A percentile compares a stretch with the other conserved stretches of the same genome.
phyloP scores from a whole-genome alignment of 345 rosid genomes.

The Toxicodendron radicans region DNA sequence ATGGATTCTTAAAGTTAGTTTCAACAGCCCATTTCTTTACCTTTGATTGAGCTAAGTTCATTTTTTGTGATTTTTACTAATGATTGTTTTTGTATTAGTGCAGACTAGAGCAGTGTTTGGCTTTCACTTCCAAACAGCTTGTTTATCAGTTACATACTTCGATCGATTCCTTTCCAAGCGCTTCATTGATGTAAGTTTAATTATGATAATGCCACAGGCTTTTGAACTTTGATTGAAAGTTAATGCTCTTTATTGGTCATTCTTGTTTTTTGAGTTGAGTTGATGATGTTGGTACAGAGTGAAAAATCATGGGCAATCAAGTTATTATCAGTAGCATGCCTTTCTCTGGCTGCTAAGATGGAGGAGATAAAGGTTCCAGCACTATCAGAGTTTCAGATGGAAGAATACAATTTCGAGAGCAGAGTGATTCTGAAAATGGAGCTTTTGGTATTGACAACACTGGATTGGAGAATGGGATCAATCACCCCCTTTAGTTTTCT shows the following conservation, averaged over 20 bases:
- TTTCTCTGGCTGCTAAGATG: conserved; percentile 69
- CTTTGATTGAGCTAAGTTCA: conserved; percentile 3
- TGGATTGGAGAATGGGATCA: conserved; percentile 60
- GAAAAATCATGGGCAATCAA: conserved; percentile 54
- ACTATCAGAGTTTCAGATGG: conserved; percentile 41
- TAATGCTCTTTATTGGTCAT: not conserved
- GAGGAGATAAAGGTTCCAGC: conserved; percentile 51
- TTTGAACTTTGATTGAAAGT: not conserved
- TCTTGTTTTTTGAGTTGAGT: conserved; percentile 1
- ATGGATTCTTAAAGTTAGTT: conserved; percentile 58
- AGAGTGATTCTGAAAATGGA: conserved; percentile 63
- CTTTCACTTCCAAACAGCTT: conserved; percentile 50
- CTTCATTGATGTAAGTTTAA: conserved; percentile 42
- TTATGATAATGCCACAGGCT: not conserved
- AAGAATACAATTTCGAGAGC: conserved; percentile 37
- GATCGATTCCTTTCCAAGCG: conserved; percentile 51
- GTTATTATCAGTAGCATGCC: conserved; percentile 57
- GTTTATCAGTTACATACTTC: conserved; percentile 50
- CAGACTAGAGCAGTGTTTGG: conserved; percentile 48
- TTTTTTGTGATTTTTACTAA: not conserved
- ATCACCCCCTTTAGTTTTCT: conserved; percentile 55
- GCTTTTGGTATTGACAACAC: conserved; percentile 54
- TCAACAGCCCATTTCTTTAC: not conserved
- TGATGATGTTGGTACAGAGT: conserved; percentile 17
- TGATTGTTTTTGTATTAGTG: conserved; percentile 9